phyloP scores from a whole-genome alignment of 345 rosid genomes.

The Hevea brasiliensis region DNA sequence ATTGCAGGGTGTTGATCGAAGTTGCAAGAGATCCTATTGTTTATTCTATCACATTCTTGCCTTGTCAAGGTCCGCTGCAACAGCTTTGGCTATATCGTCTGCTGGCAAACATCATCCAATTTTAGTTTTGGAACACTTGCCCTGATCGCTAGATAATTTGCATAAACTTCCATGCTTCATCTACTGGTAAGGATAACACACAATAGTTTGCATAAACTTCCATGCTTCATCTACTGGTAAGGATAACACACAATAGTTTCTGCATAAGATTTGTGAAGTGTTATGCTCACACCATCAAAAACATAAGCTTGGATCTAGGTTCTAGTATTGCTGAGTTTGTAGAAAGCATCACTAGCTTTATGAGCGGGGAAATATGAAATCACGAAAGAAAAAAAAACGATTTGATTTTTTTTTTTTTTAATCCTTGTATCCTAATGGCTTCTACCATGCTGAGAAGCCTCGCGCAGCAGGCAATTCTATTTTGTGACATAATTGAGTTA shows the following conservation, averaged over 20 bases:
- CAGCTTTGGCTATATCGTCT: conserved; percentile 19
- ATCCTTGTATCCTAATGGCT: too few species aligned
- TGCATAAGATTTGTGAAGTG: background rate
- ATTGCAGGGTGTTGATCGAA: background rate
- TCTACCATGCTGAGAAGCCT: too few species aligned
- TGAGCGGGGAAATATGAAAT: background rate
- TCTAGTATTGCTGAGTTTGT: conserved; percentile 22
- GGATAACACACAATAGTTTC: background rate
- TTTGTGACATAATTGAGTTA: too few species aligned
- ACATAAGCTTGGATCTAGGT: conserved; percentile 28
- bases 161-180: background rate
- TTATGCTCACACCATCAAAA: conserved; percentile 20
- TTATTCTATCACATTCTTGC: background rate
- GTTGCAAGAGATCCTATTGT: background rate
- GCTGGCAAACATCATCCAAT: conserved; percentile 23
- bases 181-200: background rate
- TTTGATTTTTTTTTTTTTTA: too few species aligned
- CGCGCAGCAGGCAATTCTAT: too few species aligned
- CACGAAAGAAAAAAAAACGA: too few species aligned
- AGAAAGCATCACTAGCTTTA: conserved; percentile 24
- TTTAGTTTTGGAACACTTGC: conserved; percentile 21
- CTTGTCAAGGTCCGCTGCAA: conserved; percentile 26
- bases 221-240: background rate
- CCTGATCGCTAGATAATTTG: conserved; percentile 20
- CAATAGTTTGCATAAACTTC: conserved; percentile 5